These are phyloP conservation scores for Plasmodium fragile DNA, from an alignment of 169 alveolate genomes.

Conservation along the genomic window DNA sequence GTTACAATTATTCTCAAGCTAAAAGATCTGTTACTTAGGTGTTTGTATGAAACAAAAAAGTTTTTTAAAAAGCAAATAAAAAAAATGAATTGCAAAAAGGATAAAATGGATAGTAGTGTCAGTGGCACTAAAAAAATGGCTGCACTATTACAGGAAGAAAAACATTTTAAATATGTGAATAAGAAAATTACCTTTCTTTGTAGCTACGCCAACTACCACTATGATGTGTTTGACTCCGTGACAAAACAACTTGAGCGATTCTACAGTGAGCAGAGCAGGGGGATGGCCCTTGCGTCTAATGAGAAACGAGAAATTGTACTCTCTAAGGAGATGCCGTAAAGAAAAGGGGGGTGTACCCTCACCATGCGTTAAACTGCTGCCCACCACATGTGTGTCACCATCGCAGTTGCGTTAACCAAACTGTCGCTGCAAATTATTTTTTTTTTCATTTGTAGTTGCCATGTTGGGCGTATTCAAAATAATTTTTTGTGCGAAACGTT, in stretches of 20 bases:
- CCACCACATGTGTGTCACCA: neutral
- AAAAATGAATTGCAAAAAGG: conserved; percentile 17
- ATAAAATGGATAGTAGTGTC: neutral
- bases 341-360: neutral
- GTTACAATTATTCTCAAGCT: conserved; percentile 24
- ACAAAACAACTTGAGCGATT: conserved; percentile 17
- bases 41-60: conserved; percentile 54
- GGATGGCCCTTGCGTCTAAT: neutral
- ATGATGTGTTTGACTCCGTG: conserved; percentile 10
- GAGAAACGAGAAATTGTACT: conserved; percentile 57
- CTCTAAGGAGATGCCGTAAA: neutral
- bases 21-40: conserved; percentile 51
- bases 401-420: neutral
- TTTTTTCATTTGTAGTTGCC: neutral
- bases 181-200: conserved; percentile 56
- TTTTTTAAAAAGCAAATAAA: conserved; percentile 45
- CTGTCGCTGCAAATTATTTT: neutral
- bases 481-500: neutral
- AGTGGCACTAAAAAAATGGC: neutral
- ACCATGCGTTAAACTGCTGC: neutral
- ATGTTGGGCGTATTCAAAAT: neutral
- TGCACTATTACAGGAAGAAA: conserved; percentile 34
- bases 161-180: conserved; percentile 35
- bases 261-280: conserved; percentile 40
- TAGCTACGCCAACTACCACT: conserved; percentile 67